Evolutionary conservation across 441 rosid genomes (phyloP).

Genomic region (Bruguiera hainesii): DNA sequence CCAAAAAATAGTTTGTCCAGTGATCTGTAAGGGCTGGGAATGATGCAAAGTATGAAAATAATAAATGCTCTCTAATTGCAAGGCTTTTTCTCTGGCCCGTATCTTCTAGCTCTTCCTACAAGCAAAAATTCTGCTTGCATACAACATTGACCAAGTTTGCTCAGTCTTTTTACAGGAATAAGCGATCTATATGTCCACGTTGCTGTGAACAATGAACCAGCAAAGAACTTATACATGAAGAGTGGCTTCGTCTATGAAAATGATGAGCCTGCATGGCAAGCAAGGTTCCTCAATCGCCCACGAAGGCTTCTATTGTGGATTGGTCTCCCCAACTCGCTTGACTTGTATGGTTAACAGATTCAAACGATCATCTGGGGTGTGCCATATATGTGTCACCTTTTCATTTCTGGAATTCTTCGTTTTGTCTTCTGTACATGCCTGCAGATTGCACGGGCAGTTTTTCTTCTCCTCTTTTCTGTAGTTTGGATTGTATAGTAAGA

Average conservation of each 20-base stretch:
- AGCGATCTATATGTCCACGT: slow-evolving; percentile 88
- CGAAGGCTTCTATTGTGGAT: slow-evolving; percentile 74
- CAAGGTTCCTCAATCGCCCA: slow-evolving; percentile 76
- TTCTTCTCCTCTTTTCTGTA: too few relatives aligned
- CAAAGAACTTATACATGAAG: slow-evolving; percentile 71
- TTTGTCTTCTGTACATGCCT: too few relatives aligned
- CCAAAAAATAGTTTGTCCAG: background rate
- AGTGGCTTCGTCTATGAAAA: slow-evolving; percentile 65
- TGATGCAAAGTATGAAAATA: background rate
- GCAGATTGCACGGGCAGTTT: too few relatives aligned
- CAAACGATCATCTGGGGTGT: too few relatives aligned
- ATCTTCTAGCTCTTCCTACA: too few relatives aligned
- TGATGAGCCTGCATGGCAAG: slow-evolving; percentile 96
- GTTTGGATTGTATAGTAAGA: too few relatives aligned
- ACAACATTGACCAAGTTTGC: background rate
- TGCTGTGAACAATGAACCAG: slow-evolving; percentile 70
- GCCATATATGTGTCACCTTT: too few relatives aligned
- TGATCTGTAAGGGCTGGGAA: background rate
- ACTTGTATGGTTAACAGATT: slow-evolving; percentile 19
- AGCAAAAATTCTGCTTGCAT: too few relatives aligned
- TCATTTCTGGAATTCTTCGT: too few relatives aligned
- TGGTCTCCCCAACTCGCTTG: slow-evolving; percentile 31
- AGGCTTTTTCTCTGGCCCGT: too few relatives aligned
- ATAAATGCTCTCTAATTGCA: background rate
- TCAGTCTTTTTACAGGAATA: slow-evolving; percentile 50